Conservation (phyloP, 768 basidiomycete species). For the Pholiota conissans region DNA sequence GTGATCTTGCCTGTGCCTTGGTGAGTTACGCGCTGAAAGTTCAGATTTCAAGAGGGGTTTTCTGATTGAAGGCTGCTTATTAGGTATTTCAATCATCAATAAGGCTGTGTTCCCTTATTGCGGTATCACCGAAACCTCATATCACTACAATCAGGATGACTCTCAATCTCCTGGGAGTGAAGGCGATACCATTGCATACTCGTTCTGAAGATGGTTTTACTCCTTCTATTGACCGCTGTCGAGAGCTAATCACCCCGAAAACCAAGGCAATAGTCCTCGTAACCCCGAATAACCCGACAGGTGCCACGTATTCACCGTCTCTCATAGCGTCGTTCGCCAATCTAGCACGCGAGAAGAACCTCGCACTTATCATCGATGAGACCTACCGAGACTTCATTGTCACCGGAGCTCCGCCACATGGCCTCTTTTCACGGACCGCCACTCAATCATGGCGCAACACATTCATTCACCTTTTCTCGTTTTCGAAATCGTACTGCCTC, state of each 20-base stretch:
- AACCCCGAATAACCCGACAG: slow-evolving; percentile 83
- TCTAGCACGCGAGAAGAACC: slow-evolving; percentile 50
- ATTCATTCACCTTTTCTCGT: slow-evolving; percentile 73
- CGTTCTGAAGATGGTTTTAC: slow-evolving; percentile 52
- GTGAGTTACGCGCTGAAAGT: slow-evolving; percentile 29
- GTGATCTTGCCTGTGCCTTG: slow-evolving; percentile 74
- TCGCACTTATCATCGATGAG: slow-evolving; percentile 83
- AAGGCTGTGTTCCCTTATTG: slow-evolving; percentile 12
- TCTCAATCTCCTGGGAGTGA: slow-evolving; percentile 61
- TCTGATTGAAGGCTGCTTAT: too few relatives aligned
- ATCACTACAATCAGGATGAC: slow-evolving; percentile 51
- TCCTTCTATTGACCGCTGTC: slow-evolving; percentile 55
- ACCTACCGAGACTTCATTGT: slow-evolving; percentile 83
- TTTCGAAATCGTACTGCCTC: slow-evolving; percentile 79
- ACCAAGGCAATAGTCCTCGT: slow-evolving; percentile 75
- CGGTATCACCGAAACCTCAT: background rate
- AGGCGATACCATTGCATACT: slow-evolving; percentile 54
- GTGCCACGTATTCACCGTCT: slow-evolving; percentile 60
- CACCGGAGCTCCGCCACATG: slow-evolving; percentile 52
- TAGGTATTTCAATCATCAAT: slow-evolving; percentile 73
- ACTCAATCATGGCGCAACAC: slow-evolving; percentile 55
- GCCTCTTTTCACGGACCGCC: slow-evolving; percentile 48
- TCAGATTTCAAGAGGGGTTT: too few relatives aligned
- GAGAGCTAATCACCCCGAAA: slow-evolving; percentile 49
- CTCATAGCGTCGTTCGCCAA: slow-evolving; percentile 59